These are phyloP conservation scores for Penicillium paradoxum DNA, from an alignment of 495 filamentous ascomycete genomes.

Conservation along the genomic window DNA sequence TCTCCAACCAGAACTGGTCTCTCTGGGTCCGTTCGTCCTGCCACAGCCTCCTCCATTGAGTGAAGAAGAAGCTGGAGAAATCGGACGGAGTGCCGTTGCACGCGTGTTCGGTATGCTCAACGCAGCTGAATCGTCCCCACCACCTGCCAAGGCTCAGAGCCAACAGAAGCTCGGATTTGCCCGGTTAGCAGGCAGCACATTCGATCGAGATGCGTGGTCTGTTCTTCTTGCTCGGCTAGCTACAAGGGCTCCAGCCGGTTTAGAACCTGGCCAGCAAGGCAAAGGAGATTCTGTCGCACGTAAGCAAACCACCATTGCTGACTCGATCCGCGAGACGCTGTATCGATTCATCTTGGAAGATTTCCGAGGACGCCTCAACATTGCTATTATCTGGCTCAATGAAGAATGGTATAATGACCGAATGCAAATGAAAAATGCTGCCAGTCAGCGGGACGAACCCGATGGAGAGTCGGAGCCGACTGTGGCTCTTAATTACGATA, in stretches of 20 bases:
- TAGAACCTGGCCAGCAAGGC: slow-evolving; percentile 47
- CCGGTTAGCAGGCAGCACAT: slow-evolving; percentile 75
- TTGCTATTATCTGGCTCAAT: slow-evolving; percentile 85
- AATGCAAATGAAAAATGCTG: slow-evolving; percentile 48
- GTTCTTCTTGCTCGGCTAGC: slow-evolving; percentile 81
- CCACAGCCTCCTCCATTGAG: slow-evolving; percentile 71
- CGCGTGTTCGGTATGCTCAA: slow-evolving; percentile 75
- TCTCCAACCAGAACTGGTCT: slow-evolving; percentile 49
- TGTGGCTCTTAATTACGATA: slow-evolving; percentile 62
- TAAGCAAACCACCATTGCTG: slow-evolving; percentile 44
- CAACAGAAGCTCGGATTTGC: slow-evolving; percentile 60
- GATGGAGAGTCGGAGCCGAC: slow-evolving; percentile 28
- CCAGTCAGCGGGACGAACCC: slow-evolving; percentile 32
- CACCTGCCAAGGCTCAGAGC: slow-evolving; percentile 38
- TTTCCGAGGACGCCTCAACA: slow-evolving; percentile 79
- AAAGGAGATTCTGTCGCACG: slow-evolving; percentile 21
- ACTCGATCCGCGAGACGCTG: slow-evolving; percentile 71
- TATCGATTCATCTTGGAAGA: slow-evolving; percentile 84
- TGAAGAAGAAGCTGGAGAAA: slow-evolving; percentile 59
- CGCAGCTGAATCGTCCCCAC: slow-evolving; percentile 59
- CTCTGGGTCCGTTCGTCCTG: slow-evolving; percentile 67
- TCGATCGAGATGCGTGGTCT: slow-evolving; percentile 88
- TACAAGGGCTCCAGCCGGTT: slow-evolving; percentile 66
- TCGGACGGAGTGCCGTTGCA: slow-evolving; percentile 62
- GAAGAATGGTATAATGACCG: slow-evolving; percentile 98